These are phyloP conservation scores for Kalanchoe fedtschenkoi DNA, from an alignment of 164 flowering plant genomes.

Conservation along the genomic window DNA sequence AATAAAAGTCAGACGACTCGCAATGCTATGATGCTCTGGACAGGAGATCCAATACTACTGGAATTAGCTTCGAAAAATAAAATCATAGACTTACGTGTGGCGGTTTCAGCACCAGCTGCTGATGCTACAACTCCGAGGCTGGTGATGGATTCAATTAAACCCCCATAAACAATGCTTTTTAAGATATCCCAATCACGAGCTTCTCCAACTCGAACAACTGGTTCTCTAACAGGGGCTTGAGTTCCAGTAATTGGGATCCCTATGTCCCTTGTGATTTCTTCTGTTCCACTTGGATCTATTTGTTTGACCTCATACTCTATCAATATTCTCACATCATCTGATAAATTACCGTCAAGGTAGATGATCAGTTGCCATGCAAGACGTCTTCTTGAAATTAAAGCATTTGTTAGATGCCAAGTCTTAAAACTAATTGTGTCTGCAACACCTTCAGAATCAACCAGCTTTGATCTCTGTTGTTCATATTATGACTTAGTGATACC, in stretches of 20 bases:
- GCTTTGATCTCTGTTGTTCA: no score
- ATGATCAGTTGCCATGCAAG: neutral
- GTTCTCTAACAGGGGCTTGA: slow-evolving; percentile 12
- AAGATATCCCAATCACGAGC: slow-evolving; percentile 40
- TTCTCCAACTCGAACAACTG: slow-evolving; percentile 11
- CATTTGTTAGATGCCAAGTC: no score
- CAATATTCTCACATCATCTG: slow-evolving; percentile 1
- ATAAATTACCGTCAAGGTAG: neutral
- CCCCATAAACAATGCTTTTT: slow-evolving; percentile 89
- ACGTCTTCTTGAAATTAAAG: neutral
- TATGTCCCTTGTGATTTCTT: slow-evolving; percentile 10
- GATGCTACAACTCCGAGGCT: slow-evolving; percentile 79
- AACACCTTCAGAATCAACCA: neutral
- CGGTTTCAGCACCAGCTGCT: slow-evolving; percentile 72
- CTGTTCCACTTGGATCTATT: neutral
- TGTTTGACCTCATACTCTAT: neutral
- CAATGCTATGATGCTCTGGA: neutral
- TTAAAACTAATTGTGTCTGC: slow-evolving; percentile 5
- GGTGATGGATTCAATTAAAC: slow-evolving; percentile 62
- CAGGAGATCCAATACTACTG: no score
- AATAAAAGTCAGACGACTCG: slow-evolving; percentile 1
- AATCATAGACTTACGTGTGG: slow-evolving; percentile 45
- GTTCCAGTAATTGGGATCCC: slow-evolving; percentile 5
- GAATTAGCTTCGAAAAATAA: neutral
- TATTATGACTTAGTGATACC: no score